Evolutionary conservation across 495 filamentous ascomycete genomes (phyloP).

Genomic region (Glarea lozoyensis): DNA sequence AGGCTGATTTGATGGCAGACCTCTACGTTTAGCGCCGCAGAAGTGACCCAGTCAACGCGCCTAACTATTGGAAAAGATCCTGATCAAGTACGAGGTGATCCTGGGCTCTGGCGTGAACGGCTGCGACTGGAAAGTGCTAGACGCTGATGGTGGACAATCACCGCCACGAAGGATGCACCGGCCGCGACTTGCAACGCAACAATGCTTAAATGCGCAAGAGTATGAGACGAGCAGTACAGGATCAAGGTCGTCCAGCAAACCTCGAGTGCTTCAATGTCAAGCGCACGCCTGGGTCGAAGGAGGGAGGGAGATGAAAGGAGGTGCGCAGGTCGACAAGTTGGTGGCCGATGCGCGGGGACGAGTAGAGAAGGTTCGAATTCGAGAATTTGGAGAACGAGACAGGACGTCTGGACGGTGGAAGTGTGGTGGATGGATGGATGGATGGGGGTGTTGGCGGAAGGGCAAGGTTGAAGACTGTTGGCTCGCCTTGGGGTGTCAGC

Average conservation of each 20-base stretch:
- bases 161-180: slow-evolving; percentile 14
- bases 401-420: slow-evolving; percentile 1
- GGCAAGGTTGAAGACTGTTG: slow-evolving; percentile 12
- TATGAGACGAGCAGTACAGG: background rate
- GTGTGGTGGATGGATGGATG: slow-evolving; percentile 2
- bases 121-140: background rate
- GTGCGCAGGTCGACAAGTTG: background rate
- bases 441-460: slow-evolving; percentile 16
- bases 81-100: slow-evolving; percentile 3
- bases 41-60: slow-evolving; percentile 8
- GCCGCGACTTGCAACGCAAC: slow-evolving; percentile 10
- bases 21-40: slow-evolving; percentile 16
- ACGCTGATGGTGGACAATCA: slow-evolving; percentile 1
- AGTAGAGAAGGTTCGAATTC: background rate
- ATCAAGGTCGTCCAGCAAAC: background rate
- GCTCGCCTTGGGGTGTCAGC: slow-evolving; percentile 15
- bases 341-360: background rate
- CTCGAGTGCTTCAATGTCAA: background rate
- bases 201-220: background rate
- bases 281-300: background rate
- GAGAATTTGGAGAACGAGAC: background rate
- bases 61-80: slow-evolving; percentile 7
- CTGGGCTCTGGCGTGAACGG: background rate
- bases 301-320: background rate
- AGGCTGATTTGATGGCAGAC: slow-evolving; percentile 16